These are phyloP conservation scores for Taphrina populina DNA, from an alignment of 1,139 yeast genomes.

Conservation along the genomic window DNA sequence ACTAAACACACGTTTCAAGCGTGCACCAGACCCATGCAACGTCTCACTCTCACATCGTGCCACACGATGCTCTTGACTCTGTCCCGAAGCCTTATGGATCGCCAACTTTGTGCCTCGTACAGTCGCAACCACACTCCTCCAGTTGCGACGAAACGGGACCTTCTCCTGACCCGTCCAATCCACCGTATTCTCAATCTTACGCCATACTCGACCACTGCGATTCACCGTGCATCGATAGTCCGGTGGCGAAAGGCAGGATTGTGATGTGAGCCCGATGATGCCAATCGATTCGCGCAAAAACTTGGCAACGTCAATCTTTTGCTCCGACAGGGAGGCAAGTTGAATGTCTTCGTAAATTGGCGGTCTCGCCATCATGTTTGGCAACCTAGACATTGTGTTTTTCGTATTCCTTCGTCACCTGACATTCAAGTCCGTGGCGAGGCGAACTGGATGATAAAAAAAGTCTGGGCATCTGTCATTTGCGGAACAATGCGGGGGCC, in stretches of 20 bases:
- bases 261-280: not conserved
- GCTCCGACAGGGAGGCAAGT: not conserved
- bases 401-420: too few relatives aligned
- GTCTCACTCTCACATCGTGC: too few relatives aligned
- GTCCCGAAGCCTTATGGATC: conserved; percentile 13
- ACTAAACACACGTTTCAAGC: not conserved
- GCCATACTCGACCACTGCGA: conserved; percentile 12
- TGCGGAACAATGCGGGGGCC: too few relatives aligned
- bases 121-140: conserved; percentile 8
- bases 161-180: conserved; percentile 8
- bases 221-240: conserved; percentile 23
- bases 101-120: conserved; percentile 24
- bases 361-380: not conserved
- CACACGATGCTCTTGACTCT: too few relatives aligned
- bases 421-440: too few relatives aligned
- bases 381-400: not conserved
- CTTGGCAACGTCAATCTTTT: conserved; percentile 7
- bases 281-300: conserved; percentile 1
- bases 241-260: conserved; percentile 1
- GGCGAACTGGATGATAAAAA: too few relatives aligned
- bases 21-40: not conserved
- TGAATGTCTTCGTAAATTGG: conserved; percentile 14
- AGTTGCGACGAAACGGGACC: conserved; percentile 18
- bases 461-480: too few relatives aligned
- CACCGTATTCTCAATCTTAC: conserved; percentile 21